A percentile compares a stretch with the other conserved stretches of the same genome.
These are phyloP conservation scores for Pichiaceae sp. DNA, from an alignment of 1,139 yeast species.

Conservation along the genomic window DNA sequence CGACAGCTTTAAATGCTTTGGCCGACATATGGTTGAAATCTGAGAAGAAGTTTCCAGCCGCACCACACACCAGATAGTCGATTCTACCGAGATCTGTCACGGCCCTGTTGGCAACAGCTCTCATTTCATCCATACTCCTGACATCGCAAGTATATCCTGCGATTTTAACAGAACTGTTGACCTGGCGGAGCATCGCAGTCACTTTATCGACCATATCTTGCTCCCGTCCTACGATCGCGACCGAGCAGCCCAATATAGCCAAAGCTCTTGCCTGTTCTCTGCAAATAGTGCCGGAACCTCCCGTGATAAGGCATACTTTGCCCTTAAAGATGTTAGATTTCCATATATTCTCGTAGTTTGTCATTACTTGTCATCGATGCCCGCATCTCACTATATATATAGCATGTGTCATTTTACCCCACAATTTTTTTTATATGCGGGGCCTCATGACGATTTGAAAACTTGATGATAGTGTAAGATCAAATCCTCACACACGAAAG, in stretches of 20 bases:
- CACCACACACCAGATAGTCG: constrained; percentile 87
- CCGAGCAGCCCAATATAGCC: constrained; percentile 75
- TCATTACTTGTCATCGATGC: neutral
- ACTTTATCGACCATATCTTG: constrained; percentile 52
- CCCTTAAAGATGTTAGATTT: constrained; percentile 64
- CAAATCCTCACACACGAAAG: constrained; percentile 42
- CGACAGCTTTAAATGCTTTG: constrained; percentile 81
- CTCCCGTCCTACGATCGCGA: constrained; percentile 78
- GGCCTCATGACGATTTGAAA: constrained; percentile 24
- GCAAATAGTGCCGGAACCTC: constrained; percentile 93
- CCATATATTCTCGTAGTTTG: constrained; percentile 14
- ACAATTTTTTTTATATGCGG: neutral
- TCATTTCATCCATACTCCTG: constrained; percentile 51
- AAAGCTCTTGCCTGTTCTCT: constrained; percentile 79
- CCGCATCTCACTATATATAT: neutral
- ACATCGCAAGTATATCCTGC: constrained; percentile 70
- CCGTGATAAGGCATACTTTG: constrained; percentile 85
- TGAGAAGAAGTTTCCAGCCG: constrained; percentile 86
- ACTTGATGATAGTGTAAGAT: constrained; percentile 34
- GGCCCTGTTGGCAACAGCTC: constrained; percentile 54
- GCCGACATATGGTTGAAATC: constrained; percentile 72
- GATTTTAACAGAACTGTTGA: constrained; percentile 57
- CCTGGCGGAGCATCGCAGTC: constrained; percentile 51
- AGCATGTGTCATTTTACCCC: neutral
- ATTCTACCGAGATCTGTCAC: constrained; percentile 61